Evolutionary conservation across 116 monocot species (phyloP).

Genomic region (Posidonia oceanica): DNA sequence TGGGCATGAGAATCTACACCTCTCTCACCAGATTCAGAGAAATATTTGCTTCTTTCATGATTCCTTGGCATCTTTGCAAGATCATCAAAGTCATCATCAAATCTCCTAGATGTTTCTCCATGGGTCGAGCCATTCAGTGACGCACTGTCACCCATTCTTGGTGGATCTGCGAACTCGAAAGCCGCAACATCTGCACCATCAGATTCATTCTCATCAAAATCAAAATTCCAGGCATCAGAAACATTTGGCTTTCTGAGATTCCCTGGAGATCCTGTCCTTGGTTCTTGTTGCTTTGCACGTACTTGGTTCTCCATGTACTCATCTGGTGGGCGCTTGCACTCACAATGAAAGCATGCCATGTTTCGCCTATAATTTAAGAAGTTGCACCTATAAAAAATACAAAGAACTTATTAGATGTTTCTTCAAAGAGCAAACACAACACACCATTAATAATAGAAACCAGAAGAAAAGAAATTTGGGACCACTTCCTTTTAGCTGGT

Average conservation of each 20-base stretch:
- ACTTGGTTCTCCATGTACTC: constrained; percentile 55
- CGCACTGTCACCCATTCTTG: constrained; percentile 16
- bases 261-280: constrained; percentile 15
- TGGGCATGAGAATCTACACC: constrained; percentile 8
- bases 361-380: constrained; percentile 97
- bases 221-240: constrained; percentile 89
- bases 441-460: background rate
- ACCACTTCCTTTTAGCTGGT: background rate
- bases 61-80: constrained; percentile 1
- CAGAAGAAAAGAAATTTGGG: background rate
- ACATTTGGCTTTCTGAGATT: constrained; percentile 30
- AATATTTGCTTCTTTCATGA: constrained; percentile 18
- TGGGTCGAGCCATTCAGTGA: constrained; percentile 11
- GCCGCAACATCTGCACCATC: constrained; percentile 99
- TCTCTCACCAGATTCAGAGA: constrained; percentile 25
- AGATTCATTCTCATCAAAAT: constrained; percentile 88
- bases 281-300: constrained; percentile 24
- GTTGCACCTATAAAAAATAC: constrained; percentile 56
- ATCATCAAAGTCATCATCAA: constrained; percentile 17
- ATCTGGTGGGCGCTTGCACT: constrained; percentile 81
- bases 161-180: constrained; percentile 89
- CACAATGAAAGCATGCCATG: constrained; percentile 96
- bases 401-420: background rate
- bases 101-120: constrained; percentile 15
- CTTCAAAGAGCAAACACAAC: background rate